A percentile compares a stretch with the other conserved stretches of the same genome.
Conservation (phyloP, 768 basidiomycete genomes). For the Xerocomellus dryophilus region DNA sequence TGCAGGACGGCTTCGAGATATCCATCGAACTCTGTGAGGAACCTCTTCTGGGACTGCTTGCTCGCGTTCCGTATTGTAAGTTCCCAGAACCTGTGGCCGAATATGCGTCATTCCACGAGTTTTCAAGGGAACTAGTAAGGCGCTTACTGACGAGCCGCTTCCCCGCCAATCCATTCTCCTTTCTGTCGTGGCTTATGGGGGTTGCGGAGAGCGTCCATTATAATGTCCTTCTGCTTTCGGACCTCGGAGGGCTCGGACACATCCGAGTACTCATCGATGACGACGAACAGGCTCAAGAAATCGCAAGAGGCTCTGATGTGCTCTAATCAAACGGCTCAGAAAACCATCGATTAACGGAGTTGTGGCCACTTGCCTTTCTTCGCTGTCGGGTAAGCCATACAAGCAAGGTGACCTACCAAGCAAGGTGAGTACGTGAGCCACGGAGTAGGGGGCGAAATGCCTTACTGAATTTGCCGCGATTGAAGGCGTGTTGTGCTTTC, state of each 20-base stretch:
- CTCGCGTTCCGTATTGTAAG: slow-evolving; percentile 2
- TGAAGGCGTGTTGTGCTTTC: slow-evolving; percentile 14
- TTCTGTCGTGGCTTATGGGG: slow-evolving; percentile 11
- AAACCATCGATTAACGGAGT: no score
- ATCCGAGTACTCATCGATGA: slow-evolving; percentile 53
- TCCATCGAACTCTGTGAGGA: background rate
- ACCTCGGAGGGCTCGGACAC: slow-evolving; percentile 32
- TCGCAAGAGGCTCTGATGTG: slow-evolving; percentile 41
- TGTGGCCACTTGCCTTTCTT: slow-evolving; percentile 7
- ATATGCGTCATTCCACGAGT: background rate
- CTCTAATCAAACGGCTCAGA: background rate
- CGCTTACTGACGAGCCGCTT: slow-evolving; percentile 17
- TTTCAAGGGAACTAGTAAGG: no score
- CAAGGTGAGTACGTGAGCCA: background rate
- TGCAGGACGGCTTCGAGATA: slow-evolving; percentile 3
- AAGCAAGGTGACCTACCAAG: slow-evolving; percentile 8
- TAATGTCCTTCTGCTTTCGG: slow-evolving; percentile 19
- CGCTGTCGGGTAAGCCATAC: slow-evolving; percentile 8
- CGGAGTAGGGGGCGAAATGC: background rate
- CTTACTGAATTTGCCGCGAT: slow-evolving; percentile 13
- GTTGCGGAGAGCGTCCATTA: slow-evolving; percentile 21
- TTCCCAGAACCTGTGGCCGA: slow-evolving; percentile 16
- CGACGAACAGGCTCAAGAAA: slow-evolving; percentile 49
- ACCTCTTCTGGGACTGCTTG: slow-evolving; percentile 1
- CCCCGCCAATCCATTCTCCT: slow-evolving; percentile 14